Evolutionary conservation across 768 basidiomycete genomes (phyloP).

Genomic region (Termitomyces sp.): DNA sequence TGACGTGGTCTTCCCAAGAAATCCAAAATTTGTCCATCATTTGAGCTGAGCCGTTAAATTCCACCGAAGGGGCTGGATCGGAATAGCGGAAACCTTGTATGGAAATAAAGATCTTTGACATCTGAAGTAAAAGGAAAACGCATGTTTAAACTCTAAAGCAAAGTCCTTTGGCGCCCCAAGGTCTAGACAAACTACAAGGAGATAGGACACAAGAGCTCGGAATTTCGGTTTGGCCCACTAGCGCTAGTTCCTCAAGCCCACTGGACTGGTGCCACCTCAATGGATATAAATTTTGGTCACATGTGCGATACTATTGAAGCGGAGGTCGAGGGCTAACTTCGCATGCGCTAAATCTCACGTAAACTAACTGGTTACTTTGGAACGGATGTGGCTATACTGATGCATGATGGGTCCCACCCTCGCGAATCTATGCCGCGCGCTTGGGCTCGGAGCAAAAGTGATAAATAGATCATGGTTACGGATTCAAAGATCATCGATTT

Average conservation of each 20-base stretch:
- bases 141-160: not conserved
- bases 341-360: constrained; percentile 32
- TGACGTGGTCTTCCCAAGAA: not conserved
- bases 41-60: not conserved
- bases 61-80: not conserved
- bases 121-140: not conserved
- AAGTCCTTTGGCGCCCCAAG: not conserved
- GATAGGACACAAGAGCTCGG: constrained; percentile 5
- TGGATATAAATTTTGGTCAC: constrained; percentile 22
- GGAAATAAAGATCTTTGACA: constrained; percentile 6
- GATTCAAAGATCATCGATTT: not conserved
- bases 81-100: not conserved
- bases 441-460: constrained; percentile 11
- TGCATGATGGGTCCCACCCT: constrained; percentile 18
- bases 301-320: constrained; percentile 29
- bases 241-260: not conserved
- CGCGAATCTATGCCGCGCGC: constrained; percentile 21
- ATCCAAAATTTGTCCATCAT: not conserved
- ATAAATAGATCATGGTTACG: constrained; percentile 13
- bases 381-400: constrained; percentile 21
- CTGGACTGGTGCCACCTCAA: constrained; percentile 6
- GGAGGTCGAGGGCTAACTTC: constrained; percentile 24
- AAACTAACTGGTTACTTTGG: constrained; percentile 14
- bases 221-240: constrained; percentile 1
- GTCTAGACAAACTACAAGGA: constrained; percentile 5